phyloP scores from a whole-genome alignment of 345 rosid genomes.

The Diplotaxis tenuifolia region DNA sequence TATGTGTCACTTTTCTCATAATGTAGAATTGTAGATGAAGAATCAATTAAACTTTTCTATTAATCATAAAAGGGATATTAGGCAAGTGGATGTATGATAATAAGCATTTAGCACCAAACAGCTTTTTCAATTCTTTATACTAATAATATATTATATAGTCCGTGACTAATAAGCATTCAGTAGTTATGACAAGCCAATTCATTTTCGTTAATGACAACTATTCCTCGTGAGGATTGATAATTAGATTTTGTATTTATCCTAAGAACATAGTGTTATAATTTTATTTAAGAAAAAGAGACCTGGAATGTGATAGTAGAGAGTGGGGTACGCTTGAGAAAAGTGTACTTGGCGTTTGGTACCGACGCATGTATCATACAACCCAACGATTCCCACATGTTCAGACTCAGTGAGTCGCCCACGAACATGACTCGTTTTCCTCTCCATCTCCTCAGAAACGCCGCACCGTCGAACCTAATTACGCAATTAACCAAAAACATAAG shows the following conservation, averaged over 20 bases:
- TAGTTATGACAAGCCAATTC: slow-evolving; percentile 21
- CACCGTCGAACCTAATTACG: slow-evolving; percentile 66
- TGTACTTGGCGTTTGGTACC: slow-evolving; percentile 64
- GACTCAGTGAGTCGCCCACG: slow-evolving; percentile 96
- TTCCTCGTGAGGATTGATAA: slow-evolving; percentile 27
- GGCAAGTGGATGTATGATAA: slow-evolving; percentile 34
- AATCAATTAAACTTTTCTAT: not conserved
- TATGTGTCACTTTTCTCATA: slow-evolving; percentile 14
- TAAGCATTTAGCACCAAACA: slow-evolving; percentile 28
- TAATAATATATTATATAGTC: slow-evolving; percentile 11
- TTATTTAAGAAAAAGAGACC: slow-evolving; percentile 39
- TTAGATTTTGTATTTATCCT: slow-evolving; percentile 25
- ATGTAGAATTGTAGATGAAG: slow-evolving; percentile 12
- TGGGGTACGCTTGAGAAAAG: slow-evolving; percentile 45
- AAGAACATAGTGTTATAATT: not conserved
- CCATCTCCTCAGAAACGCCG: slow-evolving; percentile 62
- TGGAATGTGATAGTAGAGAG: slow-evolving; percentile 61
- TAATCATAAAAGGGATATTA: not conserved
- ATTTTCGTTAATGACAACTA: slow-evolving; percentile 28
- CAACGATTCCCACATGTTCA: slow-evolving; percentile 97
- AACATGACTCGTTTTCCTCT: slow-evolving; percentile 93
- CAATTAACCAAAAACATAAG: not conserved
- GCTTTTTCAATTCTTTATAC: slow-evolving; percentile 1
- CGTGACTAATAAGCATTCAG: slow-evolving; percentile 25
- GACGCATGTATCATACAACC: slow-evolving; percentile 92